Evolutionary conservation across 2,329 filamentous ascomycete species (phyloP).

Genomic region (Colletotrichum siamense): DNA sequence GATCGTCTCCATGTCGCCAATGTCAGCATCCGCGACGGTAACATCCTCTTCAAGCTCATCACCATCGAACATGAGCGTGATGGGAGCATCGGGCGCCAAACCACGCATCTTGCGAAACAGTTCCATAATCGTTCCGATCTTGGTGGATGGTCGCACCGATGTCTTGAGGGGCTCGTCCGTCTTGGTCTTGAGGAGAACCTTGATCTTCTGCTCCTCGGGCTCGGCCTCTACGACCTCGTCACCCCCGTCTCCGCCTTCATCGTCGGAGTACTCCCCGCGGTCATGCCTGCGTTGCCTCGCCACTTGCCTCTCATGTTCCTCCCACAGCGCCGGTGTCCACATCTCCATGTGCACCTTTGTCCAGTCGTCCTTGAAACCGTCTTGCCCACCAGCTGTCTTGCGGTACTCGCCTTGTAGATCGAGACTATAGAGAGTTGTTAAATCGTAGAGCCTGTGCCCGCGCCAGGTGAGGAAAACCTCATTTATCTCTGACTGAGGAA

Average conservation of each 20-base stretch:
- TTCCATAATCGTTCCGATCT: conserved; percentile 65
- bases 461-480: conserved; percentile 82
- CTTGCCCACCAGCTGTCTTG: conserved; percentile 37
- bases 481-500: conserved; percentile 47
- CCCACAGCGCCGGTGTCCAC: conserved; percentile 71
- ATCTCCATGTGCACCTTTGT: conserved; percentile 76
- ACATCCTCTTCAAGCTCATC: conserved; percentile 68
- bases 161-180: conserved; percentile 56
- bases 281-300: conserved; percentile 51
- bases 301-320: conserved; percentile 50
- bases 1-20: conserved; percentile 76
- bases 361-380: conserved; percentile 55
- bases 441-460: conserved; percentile 72
- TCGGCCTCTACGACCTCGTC: conserved; percentile 24
- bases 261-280: conserved; percentile 45
- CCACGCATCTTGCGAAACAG: conserved; percentile 63
- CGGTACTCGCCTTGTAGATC: conserved; percentile 57
- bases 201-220: conserved; percentile 43
- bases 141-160: conserved; percentile 59
- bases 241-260: conserved; percentile 25
- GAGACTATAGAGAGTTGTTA: conserved; percentile 74
- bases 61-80: conserved; percentile 78
- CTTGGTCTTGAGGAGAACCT: conserved; percentile 59
- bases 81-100: conserved; percentile 54
- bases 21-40: conserved; percentile 70